Percentiles rank a stretch among this genome's conserved stretches.
Conservation (phyloP, 2,329 filamentous ascomycete species). For the Claviceps sp. region DNA sequence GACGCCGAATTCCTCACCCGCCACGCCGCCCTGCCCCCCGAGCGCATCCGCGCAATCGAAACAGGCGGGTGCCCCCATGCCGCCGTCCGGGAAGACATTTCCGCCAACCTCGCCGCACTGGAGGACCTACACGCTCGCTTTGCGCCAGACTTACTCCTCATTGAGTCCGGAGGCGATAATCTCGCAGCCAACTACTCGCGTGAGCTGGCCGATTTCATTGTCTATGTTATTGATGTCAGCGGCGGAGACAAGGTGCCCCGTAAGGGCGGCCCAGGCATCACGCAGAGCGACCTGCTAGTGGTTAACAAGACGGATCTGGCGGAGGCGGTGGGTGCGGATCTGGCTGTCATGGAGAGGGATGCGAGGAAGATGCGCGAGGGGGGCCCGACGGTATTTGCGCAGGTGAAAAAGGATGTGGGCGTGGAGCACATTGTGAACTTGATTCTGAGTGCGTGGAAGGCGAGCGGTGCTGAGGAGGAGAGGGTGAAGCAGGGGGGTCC, state of each 20-base stretch:
- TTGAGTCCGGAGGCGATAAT: constrained; percentile 93
- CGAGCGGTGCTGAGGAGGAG: constrained; percentile 62
- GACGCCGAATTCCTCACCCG: constrained; percentile 95
- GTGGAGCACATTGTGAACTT: constrained; percentile 79
- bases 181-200: constrained; percentile 92
- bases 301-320: constrained; percentile 98
- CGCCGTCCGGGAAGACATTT: constrained; percentile 94
- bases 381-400: constrained; percentile 87
- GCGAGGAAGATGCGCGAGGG: constrained; percentile 90
- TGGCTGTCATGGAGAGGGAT: constrained; percentile 89
- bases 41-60: constrained; percentile 88
- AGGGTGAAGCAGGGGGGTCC: constrained; percentile 42
- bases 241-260: constrained; percentile 94
- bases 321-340: constrained; percentile 76
- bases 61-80: constrained; percentile 96
- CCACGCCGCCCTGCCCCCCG: constrained; percentile 67
- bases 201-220: constrained; percentile 92
- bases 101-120: constrained; percentile 80
- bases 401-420: constrained; percentile 85
- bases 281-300: constrained; percentile 82
- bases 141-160: constrained; percentile 70
- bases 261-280: constrained; percentile 94
- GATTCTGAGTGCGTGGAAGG: constrained; percentile 85
- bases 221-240: constrained; percentile 96
- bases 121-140: constrained; percentile 78